A percentile compares a stretch with the other conserved stretches of the same genome.
Conservation (phyloP, 352 stramenopile genomes). For the Globisporangium takayamanum region DNA sequence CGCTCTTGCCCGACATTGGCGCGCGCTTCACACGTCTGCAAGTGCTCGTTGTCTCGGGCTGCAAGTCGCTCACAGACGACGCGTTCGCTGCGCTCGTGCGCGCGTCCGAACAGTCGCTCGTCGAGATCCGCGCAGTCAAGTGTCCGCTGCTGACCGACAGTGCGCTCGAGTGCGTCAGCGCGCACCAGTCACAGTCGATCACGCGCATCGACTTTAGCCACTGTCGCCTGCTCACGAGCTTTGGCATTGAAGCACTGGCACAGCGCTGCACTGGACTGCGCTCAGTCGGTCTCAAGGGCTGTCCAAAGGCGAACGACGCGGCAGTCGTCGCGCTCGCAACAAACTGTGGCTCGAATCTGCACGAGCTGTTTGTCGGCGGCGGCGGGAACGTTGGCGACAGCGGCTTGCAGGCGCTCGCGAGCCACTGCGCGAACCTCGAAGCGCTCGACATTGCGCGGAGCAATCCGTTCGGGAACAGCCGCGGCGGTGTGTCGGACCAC, state of each 20-base stretch:
- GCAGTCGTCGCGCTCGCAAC: slow-evolving; percentile 27
- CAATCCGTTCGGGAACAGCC: slow-evolving; percentile 57
- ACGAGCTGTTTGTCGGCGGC: slow-evolving; percentile 37
- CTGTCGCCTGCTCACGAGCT: slow-evolving; percentile 41
- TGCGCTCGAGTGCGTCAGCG: slow-evolving; percentile 19
- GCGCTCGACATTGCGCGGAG: slow-evolving; percentile 53
- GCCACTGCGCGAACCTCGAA: slow-evolving; percentile 30
- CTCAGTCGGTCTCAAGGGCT: slow-evolving; percentile 47
- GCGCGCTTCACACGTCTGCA: slow-evolving; percentile 26
- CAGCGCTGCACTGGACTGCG: slow-evolving; percentile 21
- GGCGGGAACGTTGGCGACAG: slow-evolving; percentile 41
- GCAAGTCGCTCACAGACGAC: slow-evolving; percentile 39
- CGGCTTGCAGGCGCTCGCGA: slow-evolving; percentile 30
- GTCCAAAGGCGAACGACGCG: slow-evolving; percentile 40
- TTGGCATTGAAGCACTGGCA: slow-evolving; percentile 27
- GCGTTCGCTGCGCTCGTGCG: slow-evolving; percentile 33
- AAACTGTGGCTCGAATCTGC: slow-evolving; percentile 23
- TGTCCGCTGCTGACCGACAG: slow-evolving; percentile 47
- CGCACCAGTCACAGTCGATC: slow-evolving; percentile 27
- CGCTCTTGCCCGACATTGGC: slow-evolving; percentile 24
- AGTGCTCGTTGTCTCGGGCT: slow-evolving; percentile 46
- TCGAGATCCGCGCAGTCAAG: slow-evolving; percentile 41
- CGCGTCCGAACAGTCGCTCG: slow-evolving; percentile 26
- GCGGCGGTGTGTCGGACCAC: slow-evolving; percentile 40
- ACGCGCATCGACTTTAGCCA: slow-evolving; percentile 51